Evolutionary conservation across 352 stramenopile species (phyloP), one percentile per base, ranked within the genome.

Genomic region (Phytophthora citricola): DNA sequence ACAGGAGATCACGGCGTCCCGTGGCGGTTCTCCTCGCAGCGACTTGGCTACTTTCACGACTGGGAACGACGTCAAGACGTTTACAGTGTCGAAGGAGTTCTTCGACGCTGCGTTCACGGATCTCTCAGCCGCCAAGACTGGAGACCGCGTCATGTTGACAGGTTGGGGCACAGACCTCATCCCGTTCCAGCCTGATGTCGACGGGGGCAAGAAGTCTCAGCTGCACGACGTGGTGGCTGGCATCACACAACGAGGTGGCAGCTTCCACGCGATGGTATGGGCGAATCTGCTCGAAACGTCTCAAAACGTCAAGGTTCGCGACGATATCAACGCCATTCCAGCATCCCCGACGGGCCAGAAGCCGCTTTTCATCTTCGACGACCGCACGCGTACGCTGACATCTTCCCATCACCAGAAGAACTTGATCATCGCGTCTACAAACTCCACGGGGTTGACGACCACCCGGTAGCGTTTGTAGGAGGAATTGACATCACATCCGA

Each of bases 381-480:
- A 85, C 53, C 72, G 81, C 1, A 51, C 85, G 22, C 61, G 50
- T 12, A 34, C 40, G 2, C 66, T 32, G 56, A 71, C 20, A 15
- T 75, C 73, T 0, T 76, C 79, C 5, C 73, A 90, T 39, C 81
- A 90, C 40, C 79, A 88, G 48, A 90, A 90, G 51, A 75, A 66
- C 8, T 17, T 89, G 9, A 69, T 79, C 3, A 69, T 79, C 12
- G 55, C 74, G 0, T 55, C 40, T 40, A 46, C 36, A 2, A 51
- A 17, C 8, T 31, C 49, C 0, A 49, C 50, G 8, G 54, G 5
- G 24, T 17, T 14, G 34, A 59, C 6, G 58, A 72, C 11, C 54
- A 70, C 0, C 54, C 69, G 5, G 55, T 78, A 2, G 80, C 83
- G n/a, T 90, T 80, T 66, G 69, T 88, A 1, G 76, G 80, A 2